Evolutionary conservation across 345 rosid species (phyloP).

Genomic region (Alliaria petiolata): DNA sequence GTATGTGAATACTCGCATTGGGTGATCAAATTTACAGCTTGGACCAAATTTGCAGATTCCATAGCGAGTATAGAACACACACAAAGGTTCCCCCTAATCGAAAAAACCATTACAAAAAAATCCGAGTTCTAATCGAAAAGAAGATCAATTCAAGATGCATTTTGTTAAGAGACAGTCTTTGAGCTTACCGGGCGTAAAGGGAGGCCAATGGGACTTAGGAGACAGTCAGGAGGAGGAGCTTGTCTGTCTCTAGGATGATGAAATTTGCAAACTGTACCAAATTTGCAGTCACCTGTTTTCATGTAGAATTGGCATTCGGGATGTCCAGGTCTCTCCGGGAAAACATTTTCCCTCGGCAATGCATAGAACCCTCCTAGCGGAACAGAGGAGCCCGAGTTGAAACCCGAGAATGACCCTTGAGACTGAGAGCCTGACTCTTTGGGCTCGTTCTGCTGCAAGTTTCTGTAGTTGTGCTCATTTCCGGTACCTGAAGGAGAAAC

Average conservation of each 20-base stretch:
- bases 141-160: not conserved
- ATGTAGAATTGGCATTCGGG: conserved; percentile 95
- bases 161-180: not conserved
- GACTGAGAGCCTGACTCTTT: conserved; percentile 26
- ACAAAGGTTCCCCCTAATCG: conserved; percentile 86
- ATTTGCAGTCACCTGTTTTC: conserved; percentile 98
- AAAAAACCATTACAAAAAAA: not conserved
- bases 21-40: conserved; percentile 98
- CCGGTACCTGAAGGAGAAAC: conserved; percentile 81
- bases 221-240: conserved; percentile 91
- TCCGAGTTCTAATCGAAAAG: no score
- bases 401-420: conserved; percentile 57
- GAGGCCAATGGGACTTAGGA: conserved; percentile 79
- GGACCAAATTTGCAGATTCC: conserved; percentile 99
- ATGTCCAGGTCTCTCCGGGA: conserved; percentile 97
- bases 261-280: conserved; percentile 92
- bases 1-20: conserved; percentile 78
- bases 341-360: conserved; percentile 76
- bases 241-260: conserved; percentile 97
- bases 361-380: conserved; percentile 70
- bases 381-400: conserved; percentile 51
- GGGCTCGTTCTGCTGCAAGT: conserved; percentile 56
- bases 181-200: conserved; percentile 90
- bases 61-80: conserved; percentile 90
- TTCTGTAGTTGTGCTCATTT: conserved; percentile 57